Evolutionary conservation across 805 yeast species (phyloP).

Genomic region (Cyberlindnera samutprakarnensis): DNA sequence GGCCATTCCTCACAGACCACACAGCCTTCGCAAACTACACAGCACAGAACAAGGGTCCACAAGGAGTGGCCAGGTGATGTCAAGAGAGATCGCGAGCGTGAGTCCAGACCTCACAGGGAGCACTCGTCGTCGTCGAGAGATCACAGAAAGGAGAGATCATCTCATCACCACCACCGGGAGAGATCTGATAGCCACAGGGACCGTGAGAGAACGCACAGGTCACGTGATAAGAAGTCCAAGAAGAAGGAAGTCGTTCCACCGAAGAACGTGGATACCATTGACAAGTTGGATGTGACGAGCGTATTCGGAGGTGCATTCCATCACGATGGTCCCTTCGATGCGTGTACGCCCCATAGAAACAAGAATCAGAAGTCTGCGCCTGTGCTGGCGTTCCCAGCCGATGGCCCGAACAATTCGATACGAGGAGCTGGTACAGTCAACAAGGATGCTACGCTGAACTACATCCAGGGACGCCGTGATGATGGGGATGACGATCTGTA

Average conservation of each 20-base stretch:
- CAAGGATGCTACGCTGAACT: slow-evolving; percentile 58
- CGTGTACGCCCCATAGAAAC: slow-evolving; percentile 95
- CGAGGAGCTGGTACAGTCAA: slow-evolving; percentile 56
- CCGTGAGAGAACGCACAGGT: slow-evolving; percentile 3
- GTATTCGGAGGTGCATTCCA: slow-evolving; percentile 92
- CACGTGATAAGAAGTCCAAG: slow-evolving; percentile 12
- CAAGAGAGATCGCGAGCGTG: slow-evolving; percentile 3
- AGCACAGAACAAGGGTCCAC: slow-evolving; percentile 15
- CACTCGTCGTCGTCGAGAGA: slow-evolving; percentile 7
- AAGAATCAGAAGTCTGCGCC: slow-evolving; percentile 74
- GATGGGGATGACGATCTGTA: slow-evolving; percentile 37
- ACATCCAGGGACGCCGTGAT: slow-evolving; percentile 66
- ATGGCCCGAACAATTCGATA: slow-evolving; percentile 88
- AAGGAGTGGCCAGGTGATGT: slow-evolving; percentile 11
- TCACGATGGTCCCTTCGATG: slow-evolving; percentile 99
- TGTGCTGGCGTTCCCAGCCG: slow-evolving; percentile 89
- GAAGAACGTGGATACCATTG: slow-evolving; percentile 85
- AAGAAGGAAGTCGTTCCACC: slow-evolving; percentile 43
- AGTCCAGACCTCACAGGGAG: slow-evolving; percentile 15
- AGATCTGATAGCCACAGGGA: slow-evolving; percentile 7
- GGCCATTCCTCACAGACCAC: slow-evolving; percentile 6
- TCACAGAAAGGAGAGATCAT: slow-evolving; percentile 1
- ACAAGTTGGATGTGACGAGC: slow-evolving; percentile 92
- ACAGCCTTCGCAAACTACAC: slow-evolving; percentile 3
- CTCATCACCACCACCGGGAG: too few species aligned